Base-by-base conservation (phyloP, 495 filamentous ascomycete genomes). In the Aspergillus hancockii region DNA sequence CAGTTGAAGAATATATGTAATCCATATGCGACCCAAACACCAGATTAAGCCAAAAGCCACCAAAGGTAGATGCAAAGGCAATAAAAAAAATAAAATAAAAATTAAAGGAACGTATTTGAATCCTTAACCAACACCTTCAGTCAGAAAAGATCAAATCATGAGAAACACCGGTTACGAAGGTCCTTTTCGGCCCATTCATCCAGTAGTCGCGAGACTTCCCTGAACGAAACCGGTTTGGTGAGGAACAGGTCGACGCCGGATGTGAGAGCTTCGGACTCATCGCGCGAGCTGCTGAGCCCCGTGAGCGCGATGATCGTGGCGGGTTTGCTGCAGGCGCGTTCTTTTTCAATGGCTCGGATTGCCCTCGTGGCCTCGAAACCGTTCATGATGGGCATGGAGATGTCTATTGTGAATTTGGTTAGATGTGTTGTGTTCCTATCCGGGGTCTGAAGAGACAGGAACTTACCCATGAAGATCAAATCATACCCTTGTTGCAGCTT, bases 361-460 rank as follows among this genome's bases (percentile, higher is more conserved):
- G 81, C 79, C 4, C 84, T 80, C 12, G 88, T 89, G 10, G 88
- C 83, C 67, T 89, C 88, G n/a, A 90, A 82, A 8, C 88, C 88
- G 55, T 89, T 85, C 79, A 91, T 88, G 0, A 91, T 73, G 0
- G 90, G 89, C 90, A 93, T 92, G 18, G 84, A 85, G 52, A 91
- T 86, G 54, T 90, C 86, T 82, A 67, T 19, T 30, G 4, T 45
- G 3, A 34, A 8, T 19, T 4, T 25, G 8, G 31, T 57, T 57
- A 57, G 54, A n/a, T n/a, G n/a, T n/a, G n/a, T n/a, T n/a, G n/a
- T n/a, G n/a, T n/a, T n/a, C n/a, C n/a, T n/a, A n/a, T n/a, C n/a
- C n/a, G n/a, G n/a, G n/a, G n/a, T n/a, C n/a, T n/a, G n/a, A 28
- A 34, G 25, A 30, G 21, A 45, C 3, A 25, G 16, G 28, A 30